phyloP scores from a whole-genome alignment of 169 alveolate species.

The Blepharisma undulans region DNA sequence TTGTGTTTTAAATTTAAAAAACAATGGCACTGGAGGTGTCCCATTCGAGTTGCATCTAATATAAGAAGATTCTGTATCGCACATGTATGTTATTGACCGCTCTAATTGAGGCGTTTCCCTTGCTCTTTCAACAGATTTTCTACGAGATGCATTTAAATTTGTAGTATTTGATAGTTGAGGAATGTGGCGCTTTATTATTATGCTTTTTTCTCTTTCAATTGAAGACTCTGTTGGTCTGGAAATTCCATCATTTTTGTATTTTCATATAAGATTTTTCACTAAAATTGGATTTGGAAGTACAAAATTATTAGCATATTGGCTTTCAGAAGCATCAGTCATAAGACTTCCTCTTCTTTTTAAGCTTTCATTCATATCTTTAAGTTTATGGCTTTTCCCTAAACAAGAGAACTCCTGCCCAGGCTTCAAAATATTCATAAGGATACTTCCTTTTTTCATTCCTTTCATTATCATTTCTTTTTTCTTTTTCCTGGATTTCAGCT shows the following conservation, averaged over 20 bases:
- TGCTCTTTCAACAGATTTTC: neutral
- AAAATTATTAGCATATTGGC: neutral
- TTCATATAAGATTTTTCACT: neutral
- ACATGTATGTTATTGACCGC: neutral
- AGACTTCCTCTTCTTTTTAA: neutral
- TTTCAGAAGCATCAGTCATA: neutral
- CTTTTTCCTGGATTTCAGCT: neutral
- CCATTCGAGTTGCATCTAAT: neutral
- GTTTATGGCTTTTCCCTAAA: neutral
- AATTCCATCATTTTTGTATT: neutral
- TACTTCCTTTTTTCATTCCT: neutral
- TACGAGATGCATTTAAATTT: neutral
- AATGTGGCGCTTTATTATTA: neutral
- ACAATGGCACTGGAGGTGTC: neutral
- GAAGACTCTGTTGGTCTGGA: neutral
- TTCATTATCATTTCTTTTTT: neutral
- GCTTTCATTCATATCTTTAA: neutral
- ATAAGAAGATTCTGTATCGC: neutral
- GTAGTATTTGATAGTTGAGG: neutral
- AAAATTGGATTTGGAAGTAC: neutral
- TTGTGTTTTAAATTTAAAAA: neutral
- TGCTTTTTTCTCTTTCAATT: neutral
- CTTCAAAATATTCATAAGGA: neutral
- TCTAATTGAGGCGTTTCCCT: neutral
- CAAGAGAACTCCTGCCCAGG: neutral